Evolutionary conservation across 139 green algal genomes (phyloP).

Genomic region (Chlorella sorokiniana): DNA sequence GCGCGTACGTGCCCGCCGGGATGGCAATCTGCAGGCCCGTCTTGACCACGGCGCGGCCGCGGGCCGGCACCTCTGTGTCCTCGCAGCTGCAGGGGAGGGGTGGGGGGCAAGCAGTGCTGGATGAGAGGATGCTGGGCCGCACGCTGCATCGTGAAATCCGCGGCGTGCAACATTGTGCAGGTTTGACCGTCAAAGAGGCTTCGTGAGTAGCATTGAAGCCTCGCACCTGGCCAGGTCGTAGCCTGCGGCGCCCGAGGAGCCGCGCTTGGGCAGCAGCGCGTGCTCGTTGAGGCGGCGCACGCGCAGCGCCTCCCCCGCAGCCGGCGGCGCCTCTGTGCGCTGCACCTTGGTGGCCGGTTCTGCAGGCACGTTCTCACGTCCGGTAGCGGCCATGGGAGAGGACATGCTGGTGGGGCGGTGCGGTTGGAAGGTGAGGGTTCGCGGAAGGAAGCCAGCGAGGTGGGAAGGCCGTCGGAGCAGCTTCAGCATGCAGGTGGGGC

Average conservation of each 20-base stretch:
- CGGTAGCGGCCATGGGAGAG: slow-evolving; percentile 5
- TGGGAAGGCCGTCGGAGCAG: neutral
- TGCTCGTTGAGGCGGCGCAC: slow-evolving; percentile 88
- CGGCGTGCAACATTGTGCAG: neutral
- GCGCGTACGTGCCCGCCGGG: slow-evolving; percentile 91
- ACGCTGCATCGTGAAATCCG: neutral
- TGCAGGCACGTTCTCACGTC: slow-evolving; percentile 31
- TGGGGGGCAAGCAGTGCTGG: neutral
- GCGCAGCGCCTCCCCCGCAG: slow-evolving; percentile 46
- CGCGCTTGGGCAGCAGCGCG: slow-evolving; percentile 83
- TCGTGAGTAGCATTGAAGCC: neutral
- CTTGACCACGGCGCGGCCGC: slow-evolving; percentile 83
- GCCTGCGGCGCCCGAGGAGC: slow-evolving; percentile 83
- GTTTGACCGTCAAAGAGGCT: neutral
- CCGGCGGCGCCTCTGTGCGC: neutral
- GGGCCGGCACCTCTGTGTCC: slow-evolving; percentile 83
- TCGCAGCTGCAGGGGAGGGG: slow-evolving; percentile 68
- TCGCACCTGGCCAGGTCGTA: slow-evolving; percentile 91
- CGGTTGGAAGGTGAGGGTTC: neutral
- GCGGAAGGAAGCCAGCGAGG: neutral
- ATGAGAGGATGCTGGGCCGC: neutral
- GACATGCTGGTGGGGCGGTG: neutral
- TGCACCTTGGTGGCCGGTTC: slow-evolving; percentile 33
- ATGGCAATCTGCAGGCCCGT: slow-evolving; percentile 91
- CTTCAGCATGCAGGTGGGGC: too few relatives aligned